A percentile compares a stretch with the other conserved stretches of the same genome.
phyloP scores from a whole-genome alignment of 306 rosid species.

The Cucurbita argyrosperma region DNA sequence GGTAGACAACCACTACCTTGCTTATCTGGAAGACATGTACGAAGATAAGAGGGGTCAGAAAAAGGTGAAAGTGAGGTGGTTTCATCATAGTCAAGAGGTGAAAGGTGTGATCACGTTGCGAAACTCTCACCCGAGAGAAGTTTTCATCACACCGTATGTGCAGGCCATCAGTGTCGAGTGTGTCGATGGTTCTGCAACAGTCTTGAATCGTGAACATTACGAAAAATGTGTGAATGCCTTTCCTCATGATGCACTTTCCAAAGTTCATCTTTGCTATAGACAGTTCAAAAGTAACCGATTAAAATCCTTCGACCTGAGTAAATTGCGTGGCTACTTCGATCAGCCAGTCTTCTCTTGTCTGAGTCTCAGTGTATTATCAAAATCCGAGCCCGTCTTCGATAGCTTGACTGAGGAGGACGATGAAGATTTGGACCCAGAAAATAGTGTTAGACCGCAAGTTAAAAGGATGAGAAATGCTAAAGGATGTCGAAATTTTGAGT shows the following conservation, averaged over 20 bases:
- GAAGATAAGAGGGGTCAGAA: conserved; percentile 91
- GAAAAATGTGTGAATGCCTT: conserved; percentile 48
- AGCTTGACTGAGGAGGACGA: conserved; percentile 38
- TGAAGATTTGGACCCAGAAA: conserved; percentile 38
- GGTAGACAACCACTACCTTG: conserved; percentile 74
- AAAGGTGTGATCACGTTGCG: conserved; percentile 53
- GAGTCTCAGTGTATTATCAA: conserved; percentile 32
- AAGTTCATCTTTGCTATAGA: conserved; percentile 68
- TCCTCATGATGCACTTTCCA: conserved; percentile 44
- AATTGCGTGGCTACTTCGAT: conserved; percentile 66
- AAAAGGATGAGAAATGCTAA: conserved; percentile 60
- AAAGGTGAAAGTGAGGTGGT: conserved; percentile 96
- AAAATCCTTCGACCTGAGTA: conserved; percentile 79
- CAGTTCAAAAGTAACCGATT: conserved; percentile 78
- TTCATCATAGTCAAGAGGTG: conserved; percentile 91
- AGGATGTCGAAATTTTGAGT: conserved; percentile 25
- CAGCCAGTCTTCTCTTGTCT: conserved; percentile 74
- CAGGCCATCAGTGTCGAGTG: conserved; percentile 98
- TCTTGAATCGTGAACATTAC: conserved; percentile 71
- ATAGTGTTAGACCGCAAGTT: conserved; percentile 36
- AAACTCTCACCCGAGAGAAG: conserved; percentile 85
- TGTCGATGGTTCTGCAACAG: conserved; percentile 82
- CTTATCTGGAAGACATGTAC: conserved; percentile 92
- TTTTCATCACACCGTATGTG: conserved; percentile 77
- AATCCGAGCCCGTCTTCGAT: conserved; percentile 22